Percentiles rank a stretch among this genome's conserved stretches.
Evolutionary conservation across 1,139 yeast species (phyloP).

Genomic region (Taiozyma sp.): DNA sequence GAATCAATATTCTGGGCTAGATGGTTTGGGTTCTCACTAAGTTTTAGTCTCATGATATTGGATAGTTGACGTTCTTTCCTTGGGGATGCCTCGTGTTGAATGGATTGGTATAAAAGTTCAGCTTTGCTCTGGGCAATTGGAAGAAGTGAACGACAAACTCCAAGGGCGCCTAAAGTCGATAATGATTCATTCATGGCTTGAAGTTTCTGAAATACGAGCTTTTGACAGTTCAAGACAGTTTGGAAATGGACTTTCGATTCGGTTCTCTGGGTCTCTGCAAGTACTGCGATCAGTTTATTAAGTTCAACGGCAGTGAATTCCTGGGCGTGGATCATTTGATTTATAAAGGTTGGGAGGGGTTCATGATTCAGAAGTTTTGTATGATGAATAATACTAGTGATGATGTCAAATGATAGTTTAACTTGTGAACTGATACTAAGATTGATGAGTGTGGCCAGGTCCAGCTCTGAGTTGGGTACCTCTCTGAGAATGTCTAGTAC

Average conservation of each 20-base stretch:
- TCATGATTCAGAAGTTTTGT: constrained; percentile 10
- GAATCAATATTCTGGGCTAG: constrained; percentile 4
- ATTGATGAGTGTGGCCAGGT: constrained; percentile 13
- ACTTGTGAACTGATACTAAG: constrained; percentile 2
- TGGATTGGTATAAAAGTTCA: constrained; percentile 1
- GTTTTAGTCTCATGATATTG: background rate
- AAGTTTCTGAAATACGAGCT: constrained; percentile 1
- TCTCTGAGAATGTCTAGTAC: constrained; percentile 26
- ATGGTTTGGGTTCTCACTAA: constrained; percentile 1
- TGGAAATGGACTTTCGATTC: background rate
- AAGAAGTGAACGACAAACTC: background rate
- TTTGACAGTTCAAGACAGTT: background rate
- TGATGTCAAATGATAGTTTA: constrained; percentile 1
- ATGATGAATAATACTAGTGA: constrained; percentile 7
- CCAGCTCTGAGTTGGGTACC: constrained; percentile 24
- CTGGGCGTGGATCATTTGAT: constrained; percentile 2
- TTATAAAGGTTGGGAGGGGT: constrained; percentile 3
- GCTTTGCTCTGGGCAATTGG: constrained; percentile 5
- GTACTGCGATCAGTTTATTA: constrained; percentile 7
- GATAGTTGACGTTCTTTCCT: constrained; percentile 1
- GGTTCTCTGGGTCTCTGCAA: constrained; percentile 4
- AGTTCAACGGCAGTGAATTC: constrained; percentile 3
- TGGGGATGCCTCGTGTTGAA: background rate
- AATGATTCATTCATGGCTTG: background rate
- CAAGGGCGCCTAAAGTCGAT: constrained; percentile 1